Base-by-base conservation (phyloP, 1,284 basidiomycete species). In the Coniferiporia sulphurascens region DNA sequence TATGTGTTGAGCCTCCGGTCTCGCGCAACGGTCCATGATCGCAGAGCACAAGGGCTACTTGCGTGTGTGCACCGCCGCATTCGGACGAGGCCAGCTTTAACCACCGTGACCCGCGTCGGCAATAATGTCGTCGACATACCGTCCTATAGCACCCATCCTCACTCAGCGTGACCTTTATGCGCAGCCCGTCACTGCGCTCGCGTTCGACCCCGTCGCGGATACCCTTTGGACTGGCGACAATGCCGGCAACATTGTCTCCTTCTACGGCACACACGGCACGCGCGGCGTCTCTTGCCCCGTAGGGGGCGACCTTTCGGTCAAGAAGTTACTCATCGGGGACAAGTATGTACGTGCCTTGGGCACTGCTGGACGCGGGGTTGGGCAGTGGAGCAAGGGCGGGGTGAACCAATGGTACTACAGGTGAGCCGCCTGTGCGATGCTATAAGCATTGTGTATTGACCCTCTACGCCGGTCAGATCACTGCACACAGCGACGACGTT, bases 151-250 rank as follows among this genome's bases (percentile, higher is more conserved):
- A 12, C 71, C 78, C 12, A 76, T 80, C 53, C 62, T 68, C 1
- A 70, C 72, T 3, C 68, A 73, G 62, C 67, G 70, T 44, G 69
- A 74, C 55, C 57, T 71, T 35, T 82, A 78, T 65, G 75, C 75
- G 9, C 80, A 82, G 64, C 77, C 84, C 43, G 76, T 89, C 49
- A 87, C 89, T 19, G 81, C 89, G 0, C 78, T 98, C 61, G 82
- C 86, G 3, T 94, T 98, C 70, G 95, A 98, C 74, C 89, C 93
- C 5, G 87, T 90, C 46, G 89, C 91, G 1, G 95, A 98, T 72
- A 84, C 90, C 12, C 76, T 98, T 41, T 97, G 95, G 94, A 80
- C 89, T 51, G 95, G 94, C 48, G 82, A 84, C 17, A 83, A 86
- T 56, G 74, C 83, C 43, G 95, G 96, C 6, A 78, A 80, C 63